Percentiles rank a stretch among this genome's conserved stretches.
Evolutionary conservation across 164 flowering plant species (phyloP).

Genomic region (Vitis rotundifolia): DNA sequence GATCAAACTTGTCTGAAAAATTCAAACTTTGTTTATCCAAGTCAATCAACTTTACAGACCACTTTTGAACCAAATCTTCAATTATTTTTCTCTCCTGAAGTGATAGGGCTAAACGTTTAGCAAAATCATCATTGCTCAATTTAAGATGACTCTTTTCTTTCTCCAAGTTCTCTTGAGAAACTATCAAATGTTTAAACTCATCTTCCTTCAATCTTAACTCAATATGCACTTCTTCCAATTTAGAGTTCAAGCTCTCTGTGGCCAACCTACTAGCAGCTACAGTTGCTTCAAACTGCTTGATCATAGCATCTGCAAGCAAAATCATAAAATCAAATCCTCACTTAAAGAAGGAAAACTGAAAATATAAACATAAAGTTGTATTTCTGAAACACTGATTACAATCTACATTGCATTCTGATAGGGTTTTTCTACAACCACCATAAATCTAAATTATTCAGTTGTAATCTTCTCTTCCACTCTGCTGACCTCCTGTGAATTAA

Average conservation of each 20-base stretch:
- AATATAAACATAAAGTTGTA: not conserved
- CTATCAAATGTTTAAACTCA: conserved; percentile 33
- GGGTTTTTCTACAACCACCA: no score
- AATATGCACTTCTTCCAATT: conserved; percentile 46
- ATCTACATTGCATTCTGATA: no score
- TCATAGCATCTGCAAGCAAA: conserved; percentile 51
- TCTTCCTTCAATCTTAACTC: conserved; percentile 63
- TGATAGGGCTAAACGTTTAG: conserved; percentile 42
- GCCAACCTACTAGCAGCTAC: conserved; percentile 40
- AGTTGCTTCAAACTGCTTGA: conserved; percentile 61
- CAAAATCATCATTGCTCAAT: conserved; percentile 40
- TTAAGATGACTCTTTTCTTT: conserved; percentile 62
- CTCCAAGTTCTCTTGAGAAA: conserved; percentile 52
- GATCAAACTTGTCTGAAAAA: conserved; percentile 50
- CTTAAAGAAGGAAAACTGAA: not conserved
- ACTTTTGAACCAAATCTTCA: conserved; percentile 37
- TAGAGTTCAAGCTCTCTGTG: conserved; percentile 50
- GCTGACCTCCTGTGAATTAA: no score
- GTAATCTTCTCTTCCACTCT: no score
- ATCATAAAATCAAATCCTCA: not conserved
- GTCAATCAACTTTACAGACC: conserved; percentile 46
- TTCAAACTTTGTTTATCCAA: conserved; percentile 54
- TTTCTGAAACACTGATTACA: no score
- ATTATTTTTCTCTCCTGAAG: conserved; percentile 53
- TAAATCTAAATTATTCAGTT: no score